Evolutionary conservation across 2,329 filamentous ascomycete species (phyloP).

Genomic region (Cladosporium sp.): DNA sequence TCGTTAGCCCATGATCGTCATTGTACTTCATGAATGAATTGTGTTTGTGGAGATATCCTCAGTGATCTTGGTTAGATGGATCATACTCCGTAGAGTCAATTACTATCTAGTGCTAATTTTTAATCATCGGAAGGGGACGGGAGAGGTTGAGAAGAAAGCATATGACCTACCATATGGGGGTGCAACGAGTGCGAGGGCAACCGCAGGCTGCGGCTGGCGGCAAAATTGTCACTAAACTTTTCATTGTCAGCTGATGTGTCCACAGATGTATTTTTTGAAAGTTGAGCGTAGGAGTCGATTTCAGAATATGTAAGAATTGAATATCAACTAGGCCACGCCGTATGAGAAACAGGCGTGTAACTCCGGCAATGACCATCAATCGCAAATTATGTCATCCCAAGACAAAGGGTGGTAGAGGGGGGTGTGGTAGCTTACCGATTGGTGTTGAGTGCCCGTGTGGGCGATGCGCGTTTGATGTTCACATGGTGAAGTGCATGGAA

Average conservation of each 20-base stretch:
- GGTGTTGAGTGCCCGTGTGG: neutral
- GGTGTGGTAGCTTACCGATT: neutral
- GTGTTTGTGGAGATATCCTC: conserved; percentile 26
- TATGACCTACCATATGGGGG: conserved; percentile 7
- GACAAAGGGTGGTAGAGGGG: neutral
- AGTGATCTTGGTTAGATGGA: conserved; percentile 44
- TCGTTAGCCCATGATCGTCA: neutral
- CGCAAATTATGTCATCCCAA: conserved; percentile 97
- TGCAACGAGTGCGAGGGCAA: neutral
- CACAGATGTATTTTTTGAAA: conserved; percentile 1
- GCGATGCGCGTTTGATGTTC: neutral
- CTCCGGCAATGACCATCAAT: conserved; percentile 84
- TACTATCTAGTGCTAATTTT: conserved; percentile 32
- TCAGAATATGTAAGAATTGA: conserved; percentile 99
- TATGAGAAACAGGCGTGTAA: conserved; percentile 88
- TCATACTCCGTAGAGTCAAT: conserved; percentile 39
- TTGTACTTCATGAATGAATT: neutral
- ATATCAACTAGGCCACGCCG: conserved; percentile 76
- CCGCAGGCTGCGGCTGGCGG: neutral
- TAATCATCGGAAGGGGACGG: conserved; percentile 22
- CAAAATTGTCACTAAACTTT: neutral
- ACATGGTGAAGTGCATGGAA: conserved; percentile 15
- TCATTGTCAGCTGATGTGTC: conserved; percentile 6
- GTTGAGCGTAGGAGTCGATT: neutral
- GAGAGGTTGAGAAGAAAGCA: neutral